These are phyloP conservation scores for Cladosporium sphaerospermum DNA, from an alignment of 2,329 filamentous ascomycete species.

Conservation along the genomic window DNA sequence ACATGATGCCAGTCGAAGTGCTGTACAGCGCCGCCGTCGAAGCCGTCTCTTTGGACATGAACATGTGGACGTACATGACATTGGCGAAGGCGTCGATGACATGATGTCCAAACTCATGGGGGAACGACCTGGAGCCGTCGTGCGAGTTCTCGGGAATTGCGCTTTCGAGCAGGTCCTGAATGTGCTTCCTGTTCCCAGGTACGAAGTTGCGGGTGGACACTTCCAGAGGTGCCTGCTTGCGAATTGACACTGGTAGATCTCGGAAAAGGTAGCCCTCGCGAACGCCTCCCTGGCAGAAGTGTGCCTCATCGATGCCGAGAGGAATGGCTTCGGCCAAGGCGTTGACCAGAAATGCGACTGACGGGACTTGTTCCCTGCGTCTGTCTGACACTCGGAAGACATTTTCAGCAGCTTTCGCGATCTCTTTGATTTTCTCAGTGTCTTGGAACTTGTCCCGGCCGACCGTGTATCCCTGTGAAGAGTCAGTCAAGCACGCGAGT, in stretches of 20 bases:
- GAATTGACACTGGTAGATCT: slow-evolving; percentile 44
- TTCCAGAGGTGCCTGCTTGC: slow-evolving; percentile 59
- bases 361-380: slow-evolving; percentile 72
- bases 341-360: slow-evolving; percentile 71
- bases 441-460: slow-evolving; percentile 55
- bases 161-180: slow-evolving; percentile 29
- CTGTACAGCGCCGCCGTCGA: slow-evolving; percentile 65
- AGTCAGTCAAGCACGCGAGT: too few relatives aligned
- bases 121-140: slow-evolving; percentile 37
- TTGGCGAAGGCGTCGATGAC: slow-evolving; percentile 54
- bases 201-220: slow-evolving; percentile 51
- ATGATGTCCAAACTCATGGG: slow-evolving; percentile 13
- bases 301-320: slow-evolving; percentile 59
- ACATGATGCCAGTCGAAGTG: slow-evolving; percentile 62
- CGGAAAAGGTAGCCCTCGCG: slow-evolving; percentile 76
- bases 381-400: slow-evolving; percentile 73
- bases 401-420: slow-evolving; percentile 32
- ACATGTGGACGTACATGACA: slow-evolving; percentile 46
- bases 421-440: slow-evolving; percentile 40
- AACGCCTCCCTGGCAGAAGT: slow-evolving; percentile 83
- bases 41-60: slow-evolving; percentile 40
- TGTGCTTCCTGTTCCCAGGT: slow-evolving; percentile 3
- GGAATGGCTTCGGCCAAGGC: slow-evolving; percentile 69
- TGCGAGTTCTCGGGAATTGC: slow-evolving; percentile 38
- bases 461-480: slow-evolving; percentile 54